These are phyloP conservation scores for Ilyonectria robusta DNA, from an alignment of 2,329 filamentous ascomycete genomes.

Conservation along the genomic window DNA sequence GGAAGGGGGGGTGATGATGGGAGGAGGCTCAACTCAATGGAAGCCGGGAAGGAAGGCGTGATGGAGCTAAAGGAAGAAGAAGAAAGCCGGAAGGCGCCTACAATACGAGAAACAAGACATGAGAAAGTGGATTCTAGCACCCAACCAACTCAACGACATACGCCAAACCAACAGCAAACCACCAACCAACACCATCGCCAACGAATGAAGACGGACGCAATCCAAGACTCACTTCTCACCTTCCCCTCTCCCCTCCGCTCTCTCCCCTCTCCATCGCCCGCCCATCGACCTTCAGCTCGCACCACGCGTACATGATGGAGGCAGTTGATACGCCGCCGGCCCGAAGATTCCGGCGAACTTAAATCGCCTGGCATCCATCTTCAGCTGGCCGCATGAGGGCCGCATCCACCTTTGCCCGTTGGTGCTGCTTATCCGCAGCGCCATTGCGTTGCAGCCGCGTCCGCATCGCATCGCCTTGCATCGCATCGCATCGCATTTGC, in stretches of 20 bases:
- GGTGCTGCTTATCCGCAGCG: slow-evolving; percentile 19
- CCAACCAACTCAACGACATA: background rate
- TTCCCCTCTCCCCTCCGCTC: background rate
- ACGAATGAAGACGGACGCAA: background rate
- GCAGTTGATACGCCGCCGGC: slow-evolving; percentile 8
- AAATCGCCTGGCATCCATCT: slow-evolving; percentile 6
- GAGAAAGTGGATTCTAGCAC: slow-evolving; percentile 26
- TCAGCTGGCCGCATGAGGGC: slow-evolving; percentile 20
- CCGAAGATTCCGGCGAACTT: slow-evolving; percentile 20
- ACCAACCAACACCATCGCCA: slow-evolving; percentile 7
- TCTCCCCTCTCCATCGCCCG: background rate
- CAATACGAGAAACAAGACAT: slow-evolving; percentile 18
- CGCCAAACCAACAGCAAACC: background rate
- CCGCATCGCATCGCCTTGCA: slow-evolving; percentile 16
- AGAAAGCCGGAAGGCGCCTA: slow-evolving; percentile 3
- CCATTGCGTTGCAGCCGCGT: slow-evolving; percentile 16
- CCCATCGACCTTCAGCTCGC: background rate
- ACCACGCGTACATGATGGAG: slow-evolving; percentile 1
- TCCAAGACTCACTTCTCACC: background rate
- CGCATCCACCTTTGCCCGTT: slow-evolving; percentile 7
- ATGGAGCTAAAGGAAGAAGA: background rate
- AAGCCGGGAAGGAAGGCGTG: background rate
- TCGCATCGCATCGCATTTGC: slow-evolving; percentile 12
- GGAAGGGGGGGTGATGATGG: slow-evolving; percentile 5
- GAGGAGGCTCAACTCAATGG: background rate